These are phyloP conservation scores for Pythium sp. DNA, from an alignment of 352 stramenopile species.

Conservation along the genomic window DNA sequence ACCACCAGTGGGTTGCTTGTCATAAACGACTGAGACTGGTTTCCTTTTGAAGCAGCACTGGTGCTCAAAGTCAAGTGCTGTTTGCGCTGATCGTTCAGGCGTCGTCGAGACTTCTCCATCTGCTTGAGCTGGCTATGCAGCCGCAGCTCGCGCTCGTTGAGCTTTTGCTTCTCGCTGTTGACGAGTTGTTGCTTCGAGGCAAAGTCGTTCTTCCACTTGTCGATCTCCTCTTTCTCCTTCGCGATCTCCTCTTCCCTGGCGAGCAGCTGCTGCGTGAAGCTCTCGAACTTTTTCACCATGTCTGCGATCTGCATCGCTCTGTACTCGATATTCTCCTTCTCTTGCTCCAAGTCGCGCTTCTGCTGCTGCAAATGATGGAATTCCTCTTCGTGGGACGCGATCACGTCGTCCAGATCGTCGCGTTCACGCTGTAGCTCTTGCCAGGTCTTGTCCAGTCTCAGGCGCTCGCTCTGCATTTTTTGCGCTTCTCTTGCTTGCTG, in stretches of 20 bases:
- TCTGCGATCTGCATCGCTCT: conserved; percentile 23
- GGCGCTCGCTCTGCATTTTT: conserved; percentile 28
- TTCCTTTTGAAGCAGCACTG: background rate
- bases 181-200: conserved; percentile 28
- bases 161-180: conserved; percentile 35
- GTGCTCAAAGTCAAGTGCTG: conserved; percentile 26
- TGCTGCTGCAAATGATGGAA: conserved; percentile 37
- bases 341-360: conserved; percentile 29
- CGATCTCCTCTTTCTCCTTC: conserved; percentile 14
- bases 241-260: conserved; percentile 15
- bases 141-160: conserved; percentile 49
- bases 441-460: conserved; percentile 33
- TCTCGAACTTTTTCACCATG: conserved; percentile 21
- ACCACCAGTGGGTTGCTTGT: conserved; percentile 1
- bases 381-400: conserved; percentile 45
- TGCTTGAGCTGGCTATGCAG: conserved; percentile 56
- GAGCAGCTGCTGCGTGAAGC: conserved; percentile 20
- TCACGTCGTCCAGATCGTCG: conserved; percentile 35
- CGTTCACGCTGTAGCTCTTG: conserved; percentile 36
- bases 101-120: conserved; percentile 39
- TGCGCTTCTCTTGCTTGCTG: conserved; percentile 34
- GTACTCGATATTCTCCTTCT: conserved; percentile 21
- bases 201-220: conserved; percentile 23
- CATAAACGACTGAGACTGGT: background rate
- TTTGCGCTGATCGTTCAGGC: conserved; percentile 47